Evolutionary conservation across 1,284 basidiomycete species (phyloP).

Genomic region (Marasmius sp.): DNA sequence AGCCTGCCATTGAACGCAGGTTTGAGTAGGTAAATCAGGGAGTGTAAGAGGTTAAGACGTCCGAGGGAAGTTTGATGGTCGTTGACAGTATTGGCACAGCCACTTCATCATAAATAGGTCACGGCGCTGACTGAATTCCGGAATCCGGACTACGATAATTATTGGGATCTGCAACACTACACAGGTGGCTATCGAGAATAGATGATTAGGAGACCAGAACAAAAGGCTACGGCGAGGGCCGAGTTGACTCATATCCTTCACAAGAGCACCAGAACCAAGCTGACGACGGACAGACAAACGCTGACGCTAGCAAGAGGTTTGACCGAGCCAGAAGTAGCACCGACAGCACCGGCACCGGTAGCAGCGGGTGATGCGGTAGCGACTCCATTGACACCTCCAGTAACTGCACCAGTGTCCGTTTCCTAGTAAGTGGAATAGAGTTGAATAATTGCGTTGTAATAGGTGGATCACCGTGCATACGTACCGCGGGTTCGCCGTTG

Average conservation of each 20-base stretch:
- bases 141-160: no score
- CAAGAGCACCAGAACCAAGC: conserved; percentile 2
- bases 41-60: no score
- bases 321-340: conserved; percentile 9
- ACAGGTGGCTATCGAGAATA: no score
- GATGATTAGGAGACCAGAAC: no score
- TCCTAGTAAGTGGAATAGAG: conserved; percentile 28
- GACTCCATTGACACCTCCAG: conserved; percentile 42
- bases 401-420: conserved; percentile 33
- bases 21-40: no score
- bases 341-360: conserved; percentile 6
- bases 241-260: no score
- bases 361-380: conserved; percentile 32
- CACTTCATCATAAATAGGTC: no score
- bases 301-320: conserved; percentile 19
- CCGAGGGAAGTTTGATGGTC: no score
- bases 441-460: neutral
- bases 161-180: no score
- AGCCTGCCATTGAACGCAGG: conserved; percentile 4
- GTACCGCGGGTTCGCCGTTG: conserved; percentile 36
- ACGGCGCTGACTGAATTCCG: no score
- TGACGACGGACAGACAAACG: conserved; percentile 20
- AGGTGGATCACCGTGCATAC: conserved; percentile 12
- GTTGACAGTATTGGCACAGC: no score
- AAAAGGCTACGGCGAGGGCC: no score